A percentile compares a stretch with the other conserved stretches of the same genome.
Evolutionary conservation across 208 protist genomes (phyloP).

Genomic region (Trypanosoma caninum): DNA sequence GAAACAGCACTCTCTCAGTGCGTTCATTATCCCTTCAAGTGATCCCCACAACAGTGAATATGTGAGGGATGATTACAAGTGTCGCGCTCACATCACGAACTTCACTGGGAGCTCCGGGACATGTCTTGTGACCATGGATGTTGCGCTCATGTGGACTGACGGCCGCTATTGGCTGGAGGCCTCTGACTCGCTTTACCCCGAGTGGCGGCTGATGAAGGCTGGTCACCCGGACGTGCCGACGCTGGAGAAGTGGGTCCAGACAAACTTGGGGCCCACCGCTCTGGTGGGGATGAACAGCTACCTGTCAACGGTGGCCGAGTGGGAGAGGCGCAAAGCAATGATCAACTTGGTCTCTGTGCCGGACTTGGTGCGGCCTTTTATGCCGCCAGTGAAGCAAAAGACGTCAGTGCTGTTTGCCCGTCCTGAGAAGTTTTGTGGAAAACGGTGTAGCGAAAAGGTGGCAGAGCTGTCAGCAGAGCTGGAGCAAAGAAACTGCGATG

Average conservation of each 20-base stretch:
- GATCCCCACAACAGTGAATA: constrained; percentile 98
- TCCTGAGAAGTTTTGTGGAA: constrained; percentile 67
- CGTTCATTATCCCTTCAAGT: constrained; percentile 88
- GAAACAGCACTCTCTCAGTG: constrained; percentile 46
- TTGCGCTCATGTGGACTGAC: constrained; percentile 96
- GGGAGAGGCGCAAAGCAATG: constrained; percentile 56
- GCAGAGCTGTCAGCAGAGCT: constrained; percentile 40
- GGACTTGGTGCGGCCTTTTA: constrained; percentile 49
- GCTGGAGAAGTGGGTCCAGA: constrained; percentile 67
- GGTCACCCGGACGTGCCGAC: constrained; percentile 50
- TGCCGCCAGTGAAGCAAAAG: constrained; percentile 24
- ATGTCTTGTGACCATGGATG: constrained; percentile 63
- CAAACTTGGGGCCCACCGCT: constrained; percentile 37
- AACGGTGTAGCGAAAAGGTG: constrained; percentile 54
- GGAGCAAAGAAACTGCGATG: constrained; percentile 46
- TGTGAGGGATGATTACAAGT: constrained; percentile 81
- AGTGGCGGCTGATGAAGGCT: constrained; percentile 86
- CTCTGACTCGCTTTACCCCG: constrained; percentile 64
- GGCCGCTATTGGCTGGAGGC: constrained; percentile 97
- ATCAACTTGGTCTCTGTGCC: constrained; percentile 59
- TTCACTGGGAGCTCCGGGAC: constrained; percentile 96
- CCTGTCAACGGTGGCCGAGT: constrained; percentile 69
- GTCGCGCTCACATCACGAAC: constrained; percentile 91
- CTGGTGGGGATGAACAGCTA: constrained; percentile 67
- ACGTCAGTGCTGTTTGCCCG: constrained; percentile 32